A percentile compares a stretch with the other conserved stretches of the same genome.
phyloP scores from a whole-genome alignment of 2,329 filamentous ascomycete species.

The Diaporthe caulivora region DNA sequence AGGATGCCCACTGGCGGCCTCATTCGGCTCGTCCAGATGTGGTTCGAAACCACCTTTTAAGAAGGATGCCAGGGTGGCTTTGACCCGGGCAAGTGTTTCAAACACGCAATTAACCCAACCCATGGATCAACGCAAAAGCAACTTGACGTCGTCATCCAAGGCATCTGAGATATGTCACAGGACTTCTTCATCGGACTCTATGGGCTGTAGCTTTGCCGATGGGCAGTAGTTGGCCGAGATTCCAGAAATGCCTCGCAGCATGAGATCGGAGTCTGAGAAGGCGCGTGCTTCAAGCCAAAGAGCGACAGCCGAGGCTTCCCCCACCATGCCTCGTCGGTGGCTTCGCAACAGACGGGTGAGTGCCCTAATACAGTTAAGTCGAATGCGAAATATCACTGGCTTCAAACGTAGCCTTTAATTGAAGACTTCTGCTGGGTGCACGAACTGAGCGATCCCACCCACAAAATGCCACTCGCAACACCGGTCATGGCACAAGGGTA shows the following conservation, averaged over 20 bases:
- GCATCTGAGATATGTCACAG: background rate
- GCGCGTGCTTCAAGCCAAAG: constrained; percentile 18
- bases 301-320: constrained; percentile 13
- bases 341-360: background rate
- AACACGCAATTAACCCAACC: constrained; percentile 13
- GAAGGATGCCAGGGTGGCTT: background rate
- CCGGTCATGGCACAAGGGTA: background rate
- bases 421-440: background rate
- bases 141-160: constrained; percentile 18
- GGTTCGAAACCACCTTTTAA: background rate
- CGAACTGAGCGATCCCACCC: background rate
- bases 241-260: background rate
- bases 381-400: background rate
- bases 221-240: background rate
- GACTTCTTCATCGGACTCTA: background rate
- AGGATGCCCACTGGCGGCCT: background rate
- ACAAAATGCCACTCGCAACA: background rate
- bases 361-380: background rate
- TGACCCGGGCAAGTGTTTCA: constrained; percentile 14
- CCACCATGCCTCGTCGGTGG: background rate
- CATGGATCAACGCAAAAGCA: constrained; percentile 16
- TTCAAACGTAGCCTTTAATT: background rate
- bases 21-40: background rate
- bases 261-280: constrained; percentile 9
- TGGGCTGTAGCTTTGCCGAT: background rate